Evolutionary conservation across 139 green algal species (phyloP).

Genomic region (Chlorella ohadii): DNA sequence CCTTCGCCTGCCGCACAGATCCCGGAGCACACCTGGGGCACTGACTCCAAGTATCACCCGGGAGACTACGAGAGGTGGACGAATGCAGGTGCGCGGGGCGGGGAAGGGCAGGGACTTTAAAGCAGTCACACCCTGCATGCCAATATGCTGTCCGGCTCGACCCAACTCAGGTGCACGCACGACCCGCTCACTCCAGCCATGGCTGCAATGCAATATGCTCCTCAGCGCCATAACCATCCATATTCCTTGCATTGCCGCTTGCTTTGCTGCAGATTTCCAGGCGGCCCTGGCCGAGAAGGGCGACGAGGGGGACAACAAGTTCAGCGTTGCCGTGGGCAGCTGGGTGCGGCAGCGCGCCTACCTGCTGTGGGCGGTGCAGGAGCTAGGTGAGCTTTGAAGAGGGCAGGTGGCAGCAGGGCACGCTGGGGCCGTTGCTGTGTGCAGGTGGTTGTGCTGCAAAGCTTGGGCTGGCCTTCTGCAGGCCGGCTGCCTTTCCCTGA

Average conservation of each 20-base stretch:
- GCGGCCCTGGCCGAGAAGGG: constrained; percentile 3
- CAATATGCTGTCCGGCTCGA: not conserved
- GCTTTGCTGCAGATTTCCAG: constrained; percentile 6
- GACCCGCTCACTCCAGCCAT: no score
- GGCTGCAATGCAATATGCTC: no score
- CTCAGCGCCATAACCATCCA: no score
- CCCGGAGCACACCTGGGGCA: constrained; percentile 74
- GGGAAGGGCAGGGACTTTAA: no score
- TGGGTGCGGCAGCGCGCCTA: constrained; percentile 66
- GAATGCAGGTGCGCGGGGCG: constrained; percentile 35
- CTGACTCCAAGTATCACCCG: constrained; percentile 53
- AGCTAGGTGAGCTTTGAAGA: constrained; percentile 31
- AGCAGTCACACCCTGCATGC: not conserved
- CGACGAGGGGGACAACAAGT: not conserved
- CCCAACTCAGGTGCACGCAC: no score
- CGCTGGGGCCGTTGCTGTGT: no score
- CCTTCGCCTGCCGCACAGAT: constrained; percentile 33
- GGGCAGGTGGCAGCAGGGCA: not conserved
- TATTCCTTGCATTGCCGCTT: no score
- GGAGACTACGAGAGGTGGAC: constrained; percentile 47
- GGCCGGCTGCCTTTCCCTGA: no score
- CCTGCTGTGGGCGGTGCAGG: constrained; percentile 59
- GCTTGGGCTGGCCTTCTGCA: no score
- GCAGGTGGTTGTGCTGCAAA: no score
- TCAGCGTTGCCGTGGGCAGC: constrained; percentile 9